phyloP scores from a whole-genome alignment of 139 green algal species.

The Chlorella sp. region DNA sequence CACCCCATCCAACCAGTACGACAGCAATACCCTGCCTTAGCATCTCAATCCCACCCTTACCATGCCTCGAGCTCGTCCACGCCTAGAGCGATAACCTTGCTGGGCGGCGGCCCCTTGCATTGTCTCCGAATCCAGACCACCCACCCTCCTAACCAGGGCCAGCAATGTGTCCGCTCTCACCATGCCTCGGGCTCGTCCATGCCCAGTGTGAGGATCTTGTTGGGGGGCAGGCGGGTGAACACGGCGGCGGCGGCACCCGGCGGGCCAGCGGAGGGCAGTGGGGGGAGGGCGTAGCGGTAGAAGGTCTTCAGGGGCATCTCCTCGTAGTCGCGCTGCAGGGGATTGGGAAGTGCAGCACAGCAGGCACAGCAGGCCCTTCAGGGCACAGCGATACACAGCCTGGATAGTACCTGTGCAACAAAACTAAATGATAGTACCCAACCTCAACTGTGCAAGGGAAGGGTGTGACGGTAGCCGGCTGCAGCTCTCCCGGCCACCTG shows the following conservation, averaged over 20 bases:
- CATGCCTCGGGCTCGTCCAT: slow-evolving; percentile 94
- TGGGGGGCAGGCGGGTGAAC: slow-evolving; percentile 69
- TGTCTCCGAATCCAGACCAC: neutral
- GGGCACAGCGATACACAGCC: no score
- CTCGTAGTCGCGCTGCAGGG: slow-evolving; percentile 56
- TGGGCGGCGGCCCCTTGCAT: no score
- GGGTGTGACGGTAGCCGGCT: no score
- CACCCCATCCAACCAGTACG: no score
- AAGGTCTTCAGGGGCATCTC: slow-evolving; percentile 93
- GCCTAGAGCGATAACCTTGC: neutral
- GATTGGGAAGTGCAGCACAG: neutral
- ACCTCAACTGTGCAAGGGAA: no score
- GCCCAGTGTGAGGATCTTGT: slow-evolving; percentile 88
- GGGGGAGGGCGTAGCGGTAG: slow-evolving; percentile 82
- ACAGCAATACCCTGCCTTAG: neutral
- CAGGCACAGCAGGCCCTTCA: no score
- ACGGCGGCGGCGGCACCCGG: slow-evolving; percentile 51
- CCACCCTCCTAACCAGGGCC: neutral
- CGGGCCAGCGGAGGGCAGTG: neutral
- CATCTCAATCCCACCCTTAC: no score
- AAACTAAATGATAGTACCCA: no score
- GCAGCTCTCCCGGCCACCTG: no score
- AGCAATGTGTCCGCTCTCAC: slow-evolving; percentile 40
- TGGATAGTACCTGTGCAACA: no score
- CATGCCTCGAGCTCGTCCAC: neutral